phyloP scores from a whole-genome alignment of 2,329 filamentous ascomycete species.

The Cucurbitaria berberidis region DNA sequence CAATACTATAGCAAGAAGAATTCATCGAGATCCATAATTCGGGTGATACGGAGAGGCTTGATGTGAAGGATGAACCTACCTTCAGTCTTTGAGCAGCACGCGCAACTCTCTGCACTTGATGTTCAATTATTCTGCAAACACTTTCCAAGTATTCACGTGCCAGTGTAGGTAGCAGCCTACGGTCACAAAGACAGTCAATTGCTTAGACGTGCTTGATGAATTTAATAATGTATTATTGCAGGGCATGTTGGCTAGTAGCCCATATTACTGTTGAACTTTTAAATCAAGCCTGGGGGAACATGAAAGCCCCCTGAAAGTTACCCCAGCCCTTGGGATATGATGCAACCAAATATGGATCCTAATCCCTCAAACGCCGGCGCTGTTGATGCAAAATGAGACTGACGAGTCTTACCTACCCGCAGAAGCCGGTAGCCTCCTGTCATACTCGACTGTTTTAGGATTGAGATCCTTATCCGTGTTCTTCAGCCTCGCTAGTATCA shows the following conservation, averaged over 20 bases:
- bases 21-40: too few relatives aligned
- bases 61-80: too few relatives aligned
- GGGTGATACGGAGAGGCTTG: too few relatives aligned
- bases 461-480: slow-evolving; percentile 35
- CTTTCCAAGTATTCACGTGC: too few relatives aligned
- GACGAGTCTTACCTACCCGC: slow-evolving; percentile 8
- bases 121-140: too few relatives aligned
- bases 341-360: slow-evolving; percentile 12
- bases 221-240: neutral
- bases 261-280: neutral
- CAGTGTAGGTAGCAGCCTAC: too few relatives aligned
- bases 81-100: too few relatives aligned
- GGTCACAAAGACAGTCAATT: too few relatives aligned
- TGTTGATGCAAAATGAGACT: slow-evolving; percentile 18
- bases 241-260: neutral
- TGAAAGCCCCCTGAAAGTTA: neutral
- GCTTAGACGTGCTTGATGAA: neutral
- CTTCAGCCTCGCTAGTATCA: slow-evolving; percentile 40
- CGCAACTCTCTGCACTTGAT: too few relatives aligned
- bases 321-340: slow-evolving; percentile 33
- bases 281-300: neutral
- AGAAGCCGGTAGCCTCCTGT: slow-evolving; percentile 12
- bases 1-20: too few relatives aligned
- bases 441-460: neutral
- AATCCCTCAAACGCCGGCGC: slow-evolving; percentile 25